Percentiles rank a stretch among this genome's conserved stretches.
Conservation (phyloP, 2,329 filamentous ascomycete species). For the Alternaria gansuensis region DNA sequence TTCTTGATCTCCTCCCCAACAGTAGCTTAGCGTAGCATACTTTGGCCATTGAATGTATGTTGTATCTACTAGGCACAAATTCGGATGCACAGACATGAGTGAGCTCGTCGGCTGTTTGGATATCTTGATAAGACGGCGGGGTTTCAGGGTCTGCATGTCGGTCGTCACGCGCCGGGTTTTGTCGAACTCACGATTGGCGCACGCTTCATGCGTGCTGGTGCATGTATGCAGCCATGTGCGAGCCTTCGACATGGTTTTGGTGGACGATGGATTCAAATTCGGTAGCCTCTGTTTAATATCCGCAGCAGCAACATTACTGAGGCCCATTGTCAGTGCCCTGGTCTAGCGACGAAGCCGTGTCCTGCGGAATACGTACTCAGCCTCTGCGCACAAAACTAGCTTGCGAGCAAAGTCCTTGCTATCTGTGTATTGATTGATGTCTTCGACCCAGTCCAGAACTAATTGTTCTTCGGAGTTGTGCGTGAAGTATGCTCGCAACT, state of each 20-base stretch:
- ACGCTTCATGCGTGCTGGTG: not conserved
- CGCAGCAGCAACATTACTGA: not conserved
- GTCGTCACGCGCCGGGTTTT: not conserved
- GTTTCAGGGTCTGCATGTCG: not conserved
- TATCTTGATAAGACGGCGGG: conserved; percentile 1
- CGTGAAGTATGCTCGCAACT: not conserved
- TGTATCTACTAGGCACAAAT: not conserved
- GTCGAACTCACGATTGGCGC: not conserved
- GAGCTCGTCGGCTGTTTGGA: not conserved
- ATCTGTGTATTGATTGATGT: conserved; percentile 1
- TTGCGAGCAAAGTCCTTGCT: not conserved
- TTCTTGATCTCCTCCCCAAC: conserved; percentile 3
- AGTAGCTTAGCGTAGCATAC: conserved; percentile 7
- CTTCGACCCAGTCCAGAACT: not conserved
- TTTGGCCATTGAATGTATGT: not conserved
- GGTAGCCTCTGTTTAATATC: conserved; percentile 5
- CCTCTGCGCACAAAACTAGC: not conserved
- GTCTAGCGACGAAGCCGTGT: not conserved
- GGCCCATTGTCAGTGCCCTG: not conserved
- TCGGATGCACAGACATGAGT: not conserved
- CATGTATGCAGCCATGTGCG: conserved; percentile 1
- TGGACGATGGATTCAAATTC: not conserved
- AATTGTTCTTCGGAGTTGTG: conserved; percentile 2
- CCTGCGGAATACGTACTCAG: not conserved
- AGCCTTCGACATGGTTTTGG: not conserved